Percentiles rank a stretch among this genome's conserved stretches.
Conservation (phyloP, 1,284 basidiomycete species). For the Abortiporus biennis region DNA sequence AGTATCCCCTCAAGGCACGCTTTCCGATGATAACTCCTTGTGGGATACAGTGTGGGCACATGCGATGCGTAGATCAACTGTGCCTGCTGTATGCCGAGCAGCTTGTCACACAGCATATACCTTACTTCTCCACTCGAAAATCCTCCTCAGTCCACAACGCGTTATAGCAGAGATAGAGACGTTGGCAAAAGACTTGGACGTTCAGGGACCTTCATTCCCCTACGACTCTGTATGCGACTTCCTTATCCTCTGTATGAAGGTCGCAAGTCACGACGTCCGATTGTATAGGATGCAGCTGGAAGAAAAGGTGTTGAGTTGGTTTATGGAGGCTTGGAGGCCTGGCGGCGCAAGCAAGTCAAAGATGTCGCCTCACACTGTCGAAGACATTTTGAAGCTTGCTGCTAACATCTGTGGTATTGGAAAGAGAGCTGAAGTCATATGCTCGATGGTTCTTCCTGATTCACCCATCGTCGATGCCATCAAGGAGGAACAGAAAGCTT, state of each 20-base stretch:
- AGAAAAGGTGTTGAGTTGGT: conserved; percentile 81
- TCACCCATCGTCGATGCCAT: conserved; percentile 58
- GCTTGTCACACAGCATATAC: conserved; percentile 74
- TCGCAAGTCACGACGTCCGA: conserved; percentile 73
- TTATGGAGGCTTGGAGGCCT: conserved; percentile 70
- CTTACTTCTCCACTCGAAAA: conserved; percentile 39
- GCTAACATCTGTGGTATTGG: conserved; percentile 54
- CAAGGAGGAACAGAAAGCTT: conserved; percentile 49
- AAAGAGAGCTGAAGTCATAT: conserved; percentile 38
- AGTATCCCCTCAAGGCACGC: conserved; percentile 11
- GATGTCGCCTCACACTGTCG: conserved; percentile 44
- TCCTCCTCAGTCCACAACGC: conserved; percentile 47
- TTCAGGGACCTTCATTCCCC: conserved; percentile 82
- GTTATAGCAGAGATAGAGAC: conserved; percentile 68
- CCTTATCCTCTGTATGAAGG: conserved; percentile 56
- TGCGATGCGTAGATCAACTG: conserved; percentile 67
- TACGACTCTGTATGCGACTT: conserved; percentile 86
- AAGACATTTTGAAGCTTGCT: conserved; percentile 61
- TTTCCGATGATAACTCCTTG: conserved; percentile 15
- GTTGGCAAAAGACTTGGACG: conserved; percentile 73
- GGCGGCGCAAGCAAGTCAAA: conserved; percentile 23
- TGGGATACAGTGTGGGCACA: conserved; percentile 84
- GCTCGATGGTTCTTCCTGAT: conserved; percentile 53
- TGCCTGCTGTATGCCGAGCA: conserved; percentile 63
- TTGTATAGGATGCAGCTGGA: conserved; percentile 78